Evolutionary conservation across 1,284 basidiomycete species (phyloP), one percentile per base, ranked within the genome.

Genomic region (Austroboletus rostrupii): DNA sequence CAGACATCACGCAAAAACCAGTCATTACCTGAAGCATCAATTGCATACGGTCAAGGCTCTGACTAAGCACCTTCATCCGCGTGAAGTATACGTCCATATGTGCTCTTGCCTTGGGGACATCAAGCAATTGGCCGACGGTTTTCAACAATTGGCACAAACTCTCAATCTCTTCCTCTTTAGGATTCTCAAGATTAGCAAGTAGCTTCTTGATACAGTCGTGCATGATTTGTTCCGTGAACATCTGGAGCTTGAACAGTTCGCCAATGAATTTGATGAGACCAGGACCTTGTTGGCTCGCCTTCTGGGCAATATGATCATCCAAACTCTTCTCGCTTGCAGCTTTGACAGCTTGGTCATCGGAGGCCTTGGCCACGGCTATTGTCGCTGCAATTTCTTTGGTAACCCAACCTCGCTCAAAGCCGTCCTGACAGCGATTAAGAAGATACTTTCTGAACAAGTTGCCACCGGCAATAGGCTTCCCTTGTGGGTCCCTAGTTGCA

Each of bases 241-340:
- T 96, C 70, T 88, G 87, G 35, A 97, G 77, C 76, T 97, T 97
- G 87, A 94, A 98, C 51, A 98, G 77, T 74, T 98, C 95, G 62
- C 96, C 95, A 58, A 98, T 97, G 74, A 99, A 97, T 69, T 91
- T 91, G 70, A 98, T 92, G 54, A 98, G 81, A 78, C 96, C 96
- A 21, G 97, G 86, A 70, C 95, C 93, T 58, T 92, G 89, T 57
- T 95, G 91, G 78, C 97, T 97, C 39, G 94, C 94, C 77, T 97
- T 97, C 69, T 95, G 89, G 17, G 90, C 91, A 45, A 88, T 88
- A 65, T 98, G 98, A 76, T 98, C 95, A 13, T 97, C 93, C 6
- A 91, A 96, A 62, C 70, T 72, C 62, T 71, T 75, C 55, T 79
- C 89, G 66, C 78, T 77, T 14, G 77, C 78, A 19, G 74, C 88